Base-by-base conservation (phyloP, 2,329 filamentous ascomycete genomes). In the Aspergillus pseudonomiae region DNA sequence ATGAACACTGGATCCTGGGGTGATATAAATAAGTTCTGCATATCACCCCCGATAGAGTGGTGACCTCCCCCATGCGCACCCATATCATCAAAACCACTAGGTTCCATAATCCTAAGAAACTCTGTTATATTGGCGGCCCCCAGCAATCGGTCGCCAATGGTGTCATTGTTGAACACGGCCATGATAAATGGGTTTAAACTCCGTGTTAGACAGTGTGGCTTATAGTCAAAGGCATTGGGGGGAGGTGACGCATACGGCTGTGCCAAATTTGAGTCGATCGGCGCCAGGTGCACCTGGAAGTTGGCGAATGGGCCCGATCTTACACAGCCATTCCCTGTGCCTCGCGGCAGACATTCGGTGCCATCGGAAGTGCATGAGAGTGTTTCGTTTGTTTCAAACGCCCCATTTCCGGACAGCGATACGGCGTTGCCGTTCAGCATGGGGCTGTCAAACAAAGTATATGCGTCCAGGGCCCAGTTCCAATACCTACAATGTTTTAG, bases 1-100 rank as follows among this genome's bases (percentile, higher is more conserved):
- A 75, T 75, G 60, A 75, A 76, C 11, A 73, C 55, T 1, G 73
- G 74, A 63, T 76, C 72, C 39, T 66, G 64, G 3, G 64, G 64
- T 45, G 62, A 56, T 2, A 59, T 12, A n/a, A 59, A 66, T 24
- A 64, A 58, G 45, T 66, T 59, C 4, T 32, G 19, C 64, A 66
- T 64, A 1, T 41, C 28, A 9, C 56, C 41, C 21, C 53, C 57
- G 2, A 64, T 26, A 11, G 53, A n/a, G 24, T 28, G 36, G 55
- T 66, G 64, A 3, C 53, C 61, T 0, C 55, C 59, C 1, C 54
- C 21, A 45, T 66, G 64, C 4, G 57, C 56, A 4, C 55, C 57
- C 4, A 45, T 19, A 3, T 16, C 19, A 28, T 52, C 36, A 14
- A 16, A 19, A 1, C 11, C 28, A 24, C 56, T 58, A n/a, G 59